Conservation (phyloP, 768 basidiomycete species). For the Nevesoporus exiguus region DNA sequence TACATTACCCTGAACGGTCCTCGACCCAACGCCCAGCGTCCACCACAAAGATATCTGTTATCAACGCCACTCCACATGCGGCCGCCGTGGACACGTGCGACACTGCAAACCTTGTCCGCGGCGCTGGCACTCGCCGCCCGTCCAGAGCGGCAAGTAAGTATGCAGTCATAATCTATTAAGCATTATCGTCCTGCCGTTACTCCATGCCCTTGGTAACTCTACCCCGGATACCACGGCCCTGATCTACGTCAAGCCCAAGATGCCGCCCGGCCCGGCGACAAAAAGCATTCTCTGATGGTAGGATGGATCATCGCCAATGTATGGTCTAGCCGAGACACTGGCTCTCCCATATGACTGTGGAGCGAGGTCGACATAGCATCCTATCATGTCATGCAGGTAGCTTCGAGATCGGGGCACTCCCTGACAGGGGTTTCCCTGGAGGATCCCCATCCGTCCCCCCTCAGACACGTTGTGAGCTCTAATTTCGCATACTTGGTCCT, state of each 20-base stretch:
- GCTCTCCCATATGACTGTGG: not conserved
- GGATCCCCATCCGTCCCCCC: slow-evolving; percentile 6
- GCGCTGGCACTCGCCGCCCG: slow-evolving; percentile 4
- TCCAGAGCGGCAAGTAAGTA: not conserved
- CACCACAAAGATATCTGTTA: not conserved
- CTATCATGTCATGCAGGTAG: not conserved
- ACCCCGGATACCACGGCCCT: slow-evolving; percentile 14
- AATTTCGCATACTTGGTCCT: not conserved
- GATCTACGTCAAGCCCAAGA: slow-evolving; percentile 9
- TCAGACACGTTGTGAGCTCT: slow-evolving; percentile 17
- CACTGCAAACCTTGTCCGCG: slow-evolving; percentile 14
- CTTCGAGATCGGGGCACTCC: not conserved
- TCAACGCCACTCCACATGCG: slow-evolving; percentile 11
- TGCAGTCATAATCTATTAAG: not conserved
- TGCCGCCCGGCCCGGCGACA: not conserved
- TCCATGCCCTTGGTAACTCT: not conserved
- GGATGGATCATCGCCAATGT: not conserved
- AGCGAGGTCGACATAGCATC: not conserved
- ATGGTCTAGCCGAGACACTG: not conserved
- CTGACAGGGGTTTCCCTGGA: not conserved
- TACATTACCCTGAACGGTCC: not conserved
- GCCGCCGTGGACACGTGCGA: slow-evolving; percentile 14
- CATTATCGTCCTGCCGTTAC: not conserved
- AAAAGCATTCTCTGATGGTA: not conserved
- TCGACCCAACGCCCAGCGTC: not conserved